Conservation (phyloP, 2,329 filamentous ascomycete genomes). For the Geoglossum cookeanum region DNA sequence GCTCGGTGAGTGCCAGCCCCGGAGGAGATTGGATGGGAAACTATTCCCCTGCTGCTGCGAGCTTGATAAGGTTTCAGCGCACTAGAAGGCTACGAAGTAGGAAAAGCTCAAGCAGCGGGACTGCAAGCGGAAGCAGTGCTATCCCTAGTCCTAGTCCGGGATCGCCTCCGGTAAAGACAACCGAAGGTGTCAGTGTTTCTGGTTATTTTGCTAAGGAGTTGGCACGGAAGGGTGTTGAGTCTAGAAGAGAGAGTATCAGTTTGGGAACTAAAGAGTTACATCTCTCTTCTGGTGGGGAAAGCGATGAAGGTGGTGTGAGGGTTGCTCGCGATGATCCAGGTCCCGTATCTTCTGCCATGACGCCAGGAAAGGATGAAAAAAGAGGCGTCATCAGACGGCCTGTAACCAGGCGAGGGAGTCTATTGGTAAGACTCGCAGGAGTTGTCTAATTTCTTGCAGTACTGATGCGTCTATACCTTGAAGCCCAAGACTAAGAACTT, state of each 20-base stretch:
- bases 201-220: constrained; percentile 31
- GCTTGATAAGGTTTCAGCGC: constrained; percentile 61
- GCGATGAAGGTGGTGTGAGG: constrained; percentile 38
- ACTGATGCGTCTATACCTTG: neutral
- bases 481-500: constrained; percentile 95
- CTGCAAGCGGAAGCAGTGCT: constrained; percentile 33
- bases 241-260: constrained; percentile 72
- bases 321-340: neutral
- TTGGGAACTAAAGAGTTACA: constrained; percentile 79
- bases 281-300: constrained; percentile 61
- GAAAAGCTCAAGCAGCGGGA: constrained; percentile 51
- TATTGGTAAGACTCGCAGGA: constrained; percentile 44
- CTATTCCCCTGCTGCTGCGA: constrained; percentile 52
- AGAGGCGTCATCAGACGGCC: constrained; percentile 63
- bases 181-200: constrained; percentile 27
- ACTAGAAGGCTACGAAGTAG: constrained; percentile 39
- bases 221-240: constrained; percentile 14
- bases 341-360: neutral
- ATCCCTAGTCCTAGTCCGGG: constrained; percentile 50
- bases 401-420: constrained; percentile 73
- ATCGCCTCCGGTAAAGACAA: constrained; percentile 49
- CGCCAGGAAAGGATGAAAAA: constrained; percentile 31
- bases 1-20: constrained; percentile 25
- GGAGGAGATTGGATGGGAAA: constrained; percentile 43
- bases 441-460: neutral